These are phyloP conservation scores for Filosporella fistucella DNA, from an alignment of 495 filamentous ascomycete genomes.

Conservation along the genomic window DNA sequence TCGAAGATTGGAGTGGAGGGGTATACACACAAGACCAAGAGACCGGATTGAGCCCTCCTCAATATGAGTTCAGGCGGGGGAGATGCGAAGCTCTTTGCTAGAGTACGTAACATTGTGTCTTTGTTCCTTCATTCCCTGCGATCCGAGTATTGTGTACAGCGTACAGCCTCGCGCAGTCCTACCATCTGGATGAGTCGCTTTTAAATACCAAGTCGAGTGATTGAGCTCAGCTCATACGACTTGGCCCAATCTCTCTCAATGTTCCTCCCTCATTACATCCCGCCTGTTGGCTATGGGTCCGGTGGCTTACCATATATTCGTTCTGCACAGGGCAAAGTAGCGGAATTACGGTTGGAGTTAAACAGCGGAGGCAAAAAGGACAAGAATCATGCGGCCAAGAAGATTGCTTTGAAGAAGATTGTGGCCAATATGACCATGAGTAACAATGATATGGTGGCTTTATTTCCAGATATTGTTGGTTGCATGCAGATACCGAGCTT, in stretches of 20 bases:
- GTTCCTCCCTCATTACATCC: slow-evolving; percentile 39
- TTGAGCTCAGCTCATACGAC: slow-evolving; percentile 2
- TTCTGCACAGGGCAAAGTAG: slow-evolving; percentile 87
- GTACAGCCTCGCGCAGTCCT: too few species aligned
- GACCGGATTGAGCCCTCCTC: slow-evolving; percentile 13
- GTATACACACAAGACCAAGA: slow-evolving; percentile 15
- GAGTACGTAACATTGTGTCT: slow-evolving; percentile 61
- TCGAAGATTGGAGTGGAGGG: slow-evolving; percentile 19
- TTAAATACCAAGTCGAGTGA: not conserved
- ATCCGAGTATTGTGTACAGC: not conserved
- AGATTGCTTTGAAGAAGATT: slow-evolving; percentile 99
- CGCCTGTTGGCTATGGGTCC: slow-evolving; percentile 17
- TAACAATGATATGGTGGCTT: slow-evolving; percentile 98
- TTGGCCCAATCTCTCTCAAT: slow-evolving; percentile 29
- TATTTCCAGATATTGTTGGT: slow-evolving; percentile 91
- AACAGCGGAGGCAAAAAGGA: slow-evolving; percentile 95
- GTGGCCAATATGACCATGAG: slow-evolving; percentile 99
- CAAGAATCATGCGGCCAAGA: slow-evolving; percentile 95
- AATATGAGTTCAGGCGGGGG: slow-evolving; percentile 77
- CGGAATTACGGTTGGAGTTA: slow-evolving; percentile 92
- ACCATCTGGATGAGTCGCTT: too few species aligned
- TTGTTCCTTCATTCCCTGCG: not conserved
- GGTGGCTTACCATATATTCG: slow-evolving; percentile 22
- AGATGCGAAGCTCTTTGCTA: slow-evolving; percentile 98
- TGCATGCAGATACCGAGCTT: slow-evolving; percentile 92